Percentiles rank a stretch among this genome's conserved stretches.
These are phyloP conservation scores for Mycena galericulata DNA, from an alignment of 768 basidiomycete species.

Conservation along the genomic window DNA sequence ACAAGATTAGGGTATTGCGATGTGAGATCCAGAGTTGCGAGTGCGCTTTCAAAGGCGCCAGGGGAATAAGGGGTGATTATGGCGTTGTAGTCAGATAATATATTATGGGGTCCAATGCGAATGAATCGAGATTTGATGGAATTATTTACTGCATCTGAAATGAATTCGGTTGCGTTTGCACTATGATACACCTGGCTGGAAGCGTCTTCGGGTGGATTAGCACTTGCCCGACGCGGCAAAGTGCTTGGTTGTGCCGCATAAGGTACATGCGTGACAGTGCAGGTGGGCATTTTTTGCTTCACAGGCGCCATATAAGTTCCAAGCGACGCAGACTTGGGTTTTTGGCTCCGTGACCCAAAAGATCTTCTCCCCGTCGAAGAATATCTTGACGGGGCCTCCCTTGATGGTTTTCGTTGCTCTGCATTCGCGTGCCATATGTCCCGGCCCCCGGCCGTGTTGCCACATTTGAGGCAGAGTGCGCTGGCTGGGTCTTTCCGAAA, in stretches of 20 bases:
- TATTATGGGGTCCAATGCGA: neutral
- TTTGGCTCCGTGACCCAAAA: slow-evolving; percentile 14
- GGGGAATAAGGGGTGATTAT: slow-evolving; percentile 16
- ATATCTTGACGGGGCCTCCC: slow-evolving; percentile 11
- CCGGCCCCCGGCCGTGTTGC: no score
- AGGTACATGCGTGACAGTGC: slow-evolving; percentile 39
- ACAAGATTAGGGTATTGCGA: slow-evolving; percentile 6
- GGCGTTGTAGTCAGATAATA: slow-evolving; percentile 5
- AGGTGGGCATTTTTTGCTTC: slow-evolving; percentile 10
- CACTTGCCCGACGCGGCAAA: slow-evolving; percentile 35
- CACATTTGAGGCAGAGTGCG: slow-evolving; percentile 6
- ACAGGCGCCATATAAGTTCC: slow-evolving; percentile 9
- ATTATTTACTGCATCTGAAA: slow-evolving; percentile 11
- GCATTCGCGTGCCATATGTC: slow-evolving; percentile 23
- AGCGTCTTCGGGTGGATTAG: neutral
- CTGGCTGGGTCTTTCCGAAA: slow-evolving; percentile 7
- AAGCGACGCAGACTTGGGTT: slow-evolving; percentile 14
- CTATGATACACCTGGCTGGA: neutral
- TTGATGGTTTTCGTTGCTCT: slow-evolving; percentile 5
- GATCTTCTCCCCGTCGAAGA: slow-evolving; percentile 16
- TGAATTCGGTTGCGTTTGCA: slow-evolving; percentile 3
- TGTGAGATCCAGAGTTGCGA: slow-evolving; percentile 2
- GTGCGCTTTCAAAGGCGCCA: neutral
- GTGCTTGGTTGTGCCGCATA: slow-evolving; percentile 40
- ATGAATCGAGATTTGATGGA: slow-evolving; percentile 4